phyloP scores from a whole-genome alignment of 768 basidiomycete genomes.

The Chlorophyllum brunneum region DNA sequence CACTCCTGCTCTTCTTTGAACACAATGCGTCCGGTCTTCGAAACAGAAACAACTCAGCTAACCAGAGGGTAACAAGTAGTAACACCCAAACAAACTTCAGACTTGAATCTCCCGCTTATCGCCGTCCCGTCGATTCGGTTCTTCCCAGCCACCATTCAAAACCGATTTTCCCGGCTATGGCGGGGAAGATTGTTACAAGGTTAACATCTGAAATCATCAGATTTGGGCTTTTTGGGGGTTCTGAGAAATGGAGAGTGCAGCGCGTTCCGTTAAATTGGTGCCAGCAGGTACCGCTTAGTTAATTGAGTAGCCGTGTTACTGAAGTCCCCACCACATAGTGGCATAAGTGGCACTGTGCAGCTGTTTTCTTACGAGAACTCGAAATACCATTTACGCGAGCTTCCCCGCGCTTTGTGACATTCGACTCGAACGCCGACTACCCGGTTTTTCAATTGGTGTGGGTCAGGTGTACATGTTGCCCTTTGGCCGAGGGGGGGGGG shows the following conservation, averaged over 20 bases:
- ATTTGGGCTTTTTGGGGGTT: background rate
- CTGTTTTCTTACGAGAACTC: constrained; percentile 4
- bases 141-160: background rate
- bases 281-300: background rate
- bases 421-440: too few species aligned
- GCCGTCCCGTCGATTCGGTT: constrained; percentile 6
- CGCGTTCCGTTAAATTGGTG: too few species aligned
- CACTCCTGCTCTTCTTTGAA: background rate
- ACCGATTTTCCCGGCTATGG: constrained; percentile 7
- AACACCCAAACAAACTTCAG: background rate
- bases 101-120: constrained; percentile 4
- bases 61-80: background rate
- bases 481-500: too few species aligned
- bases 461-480: too few species aligned
- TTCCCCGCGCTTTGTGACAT: constrained; percentile 5
- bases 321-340: background rate
- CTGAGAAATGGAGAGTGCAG: constrained; percentile 3
- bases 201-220: background rate
- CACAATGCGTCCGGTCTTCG: background rate
- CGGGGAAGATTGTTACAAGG: background rate
- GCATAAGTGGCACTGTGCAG: background rate
- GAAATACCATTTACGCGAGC: background rate
- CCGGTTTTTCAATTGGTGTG: too few species aligned
- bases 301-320: background rate
- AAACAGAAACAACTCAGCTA: background rate